Evolutionary conservation across 805 yeast species (phyloP), one percentile per base, ranked within the genome.

Genomic region (Barnettozyma siamensis): DNA sequence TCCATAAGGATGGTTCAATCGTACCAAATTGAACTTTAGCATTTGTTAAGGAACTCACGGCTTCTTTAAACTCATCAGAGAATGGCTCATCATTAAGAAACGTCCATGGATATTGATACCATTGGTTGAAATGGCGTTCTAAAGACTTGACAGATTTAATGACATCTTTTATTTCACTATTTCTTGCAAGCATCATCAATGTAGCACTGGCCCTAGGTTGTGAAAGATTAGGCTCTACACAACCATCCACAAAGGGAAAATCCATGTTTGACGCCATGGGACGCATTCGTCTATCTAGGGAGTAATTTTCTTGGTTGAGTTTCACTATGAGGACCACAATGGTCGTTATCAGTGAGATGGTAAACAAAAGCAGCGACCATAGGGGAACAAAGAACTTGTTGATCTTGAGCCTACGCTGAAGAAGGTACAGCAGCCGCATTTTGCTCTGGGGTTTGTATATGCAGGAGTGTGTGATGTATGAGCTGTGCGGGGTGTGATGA

Each of bases 41-140:
- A 9, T 69, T 65, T 4, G 93, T 82, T 40, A 75, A 64, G 33
- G 68, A 57, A 12, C 50, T 38, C 0, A 88, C 80, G 2, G 69
- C 63, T 2, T 51, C 53, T 52, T 73, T 76, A 61, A 93, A 93
- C 16, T 78, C 73, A 2, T 74, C 73, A 18, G 71, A 67, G 54
- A 91, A 89, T 15, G 76, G 79, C 44, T 75, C 88, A 60, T 91
- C 87, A 58, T 89, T 91, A 16, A 93, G 62, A 52, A 93, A 87
- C 2, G 87, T 82, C 81, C 95, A 93, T 0, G 96, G 97, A 58
- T 93, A 93, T 50, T 83, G 75, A 61, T 72, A 93, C 95, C 96
- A 88, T 53, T 89, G 89, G 59, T 91, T 91, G 66, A 89, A 91
- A 58, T 83, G 95, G 20, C 86, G 69, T 59, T 91, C 98, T 41